Base-by-base conservation (phyloP, 192 early-diverging fungal species). In the Coemansia sp. region DNA sequence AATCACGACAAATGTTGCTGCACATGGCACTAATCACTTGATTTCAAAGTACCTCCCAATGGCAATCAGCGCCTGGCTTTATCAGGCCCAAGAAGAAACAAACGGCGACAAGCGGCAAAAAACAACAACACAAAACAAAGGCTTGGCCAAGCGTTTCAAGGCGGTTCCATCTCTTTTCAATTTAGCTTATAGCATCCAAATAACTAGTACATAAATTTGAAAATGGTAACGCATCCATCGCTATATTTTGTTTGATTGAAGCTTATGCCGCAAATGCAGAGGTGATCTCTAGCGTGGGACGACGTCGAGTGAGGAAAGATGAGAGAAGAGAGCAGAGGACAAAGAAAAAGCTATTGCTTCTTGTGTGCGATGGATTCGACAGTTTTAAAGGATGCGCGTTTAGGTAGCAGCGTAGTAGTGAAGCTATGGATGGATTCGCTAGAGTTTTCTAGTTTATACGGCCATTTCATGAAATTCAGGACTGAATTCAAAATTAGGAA, bases 161-260 rank as follows among this genome's bases (percentile, higher is more conserved):
- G 19, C 7, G 3, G 36, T 41, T 49, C 36, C 40, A 47, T 49
- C 48, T 51, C 63, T 64, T 51, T 64, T 51, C 61, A 47, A 62
- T 62, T 46, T 62, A 7, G 41, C 42, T 47, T 47, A 7, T 22
- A 62, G 43, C 61, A 62, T 40, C 43, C 22, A 62, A 42, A 62
- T 46, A 62, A 59, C 19, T 59, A 59, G 32, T 59, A 59, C 16
- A 59, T 40, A 59, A 32, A 5, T 41, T 59, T 67, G 39, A 59
- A 59, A 59, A 59, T 59, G 57, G 57, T 59, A 59, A 59, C 36
- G 57, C 57, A 59, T 59, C 57, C 57, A 59, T 59, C 57, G 13
- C n/a, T 37, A 41, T 59, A 15, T 15, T 16, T 22, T 52, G 51
- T 21, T 22, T 54, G 13, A 41, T 59, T 41, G 57, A 15, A 39